Evolutionary conservation across 164 flowering plant species (phyloP), one percentile per base, ranked within the genome.

Genomic region (Nymphaea thermarum): DNA sequence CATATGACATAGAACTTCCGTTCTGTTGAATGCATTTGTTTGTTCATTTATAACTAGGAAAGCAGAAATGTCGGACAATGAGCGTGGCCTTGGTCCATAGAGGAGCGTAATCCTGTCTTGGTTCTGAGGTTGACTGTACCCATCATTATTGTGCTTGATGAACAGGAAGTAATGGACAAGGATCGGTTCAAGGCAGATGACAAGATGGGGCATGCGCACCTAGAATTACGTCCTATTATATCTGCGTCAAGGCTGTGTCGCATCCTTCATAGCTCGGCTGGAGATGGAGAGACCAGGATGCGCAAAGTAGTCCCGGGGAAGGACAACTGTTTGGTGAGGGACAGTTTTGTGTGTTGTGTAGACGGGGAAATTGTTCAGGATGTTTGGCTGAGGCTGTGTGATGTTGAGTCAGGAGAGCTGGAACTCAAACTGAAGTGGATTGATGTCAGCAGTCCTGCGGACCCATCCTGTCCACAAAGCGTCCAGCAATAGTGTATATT

Each of bases 181-280:
- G 98, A 91, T 76, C 77, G 81, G 7, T 86, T 91, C 79, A 91
- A 91, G 84, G 73, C 96, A 25, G 98, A 89, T 75, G 97, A 91
- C 78, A 79, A 91, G 82, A 89, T 91, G 98, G 98, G 98, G 42
- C 76, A 75, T 55, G 89, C 98, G 17, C 72, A 80, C 63, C 66
- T 91, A 44, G 82, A 71, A 79, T 85, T 91, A 65, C 96, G 84
- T 64, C 87, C 91, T 1, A 75, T 91, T 36, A 80, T 79, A 51
- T 79, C 87, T 0, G 82, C 90, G 11, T 84, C 88, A 43, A 76
- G 93, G 68, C 64, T 91, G 80, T 82, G 79, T 68, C 78, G 78
- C 60, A 74, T 89, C 59, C 68, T 91, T 2, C 68, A 76, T 67
- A 81, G 77, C 36, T 80, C 85, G 14, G 75, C 80, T 1, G 87